Conservation (phyloP, 1,284 basidiomycete genomes). For the Leccinum fallax region DNA sequence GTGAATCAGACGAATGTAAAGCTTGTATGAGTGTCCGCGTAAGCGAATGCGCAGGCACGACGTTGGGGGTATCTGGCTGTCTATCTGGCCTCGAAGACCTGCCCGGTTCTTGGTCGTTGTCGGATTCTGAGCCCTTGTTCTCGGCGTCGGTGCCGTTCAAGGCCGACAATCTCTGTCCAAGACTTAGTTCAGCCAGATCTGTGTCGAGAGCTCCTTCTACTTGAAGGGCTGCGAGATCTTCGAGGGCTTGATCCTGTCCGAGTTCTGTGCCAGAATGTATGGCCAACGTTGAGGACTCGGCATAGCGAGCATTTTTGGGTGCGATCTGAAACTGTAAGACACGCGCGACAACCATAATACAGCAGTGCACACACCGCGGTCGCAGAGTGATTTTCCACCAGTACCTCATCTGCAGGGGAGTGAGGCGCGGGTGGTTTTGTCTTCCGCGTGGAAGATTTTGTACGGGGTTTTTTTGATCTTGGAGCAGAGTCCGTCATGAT, state of each 20-base stretch:
- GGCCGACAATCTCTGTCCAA: conserved; percentile 85
- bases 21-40: conserved; percentile 96
- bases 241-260: conserved; percentile 60
- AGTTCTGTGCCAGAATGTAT: conserved; percentile 65
- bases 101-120: conserved; percentile 46
- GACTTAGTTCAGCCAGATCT: conserved; percentile 85
- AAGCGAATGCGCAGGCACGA: conserved; percentile 84
- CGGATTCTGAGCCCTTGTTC: conserved; percentile 37
- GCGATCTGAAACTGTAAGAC: conserved; percentile 37
- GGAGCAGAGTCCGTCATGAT: conserved; percentile 43
- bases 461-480: conserved; percentile 53
- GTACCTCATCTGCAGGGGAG: conserved; percentile 22
- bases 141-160: conserved; percentile 52
- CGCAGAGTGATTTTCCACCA: conserved; percentile 28
- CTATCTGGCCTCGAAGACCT: conserved; percentile 33
- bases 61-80: conserved; percentile 38
- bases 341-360: not conserved
- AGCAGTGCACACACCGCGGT: conserved; percentile 17
- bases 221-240: conserved; percentile 50
- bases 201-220: conserved; percentile 78
- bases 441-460: conserved; percentile 56
- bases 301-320: conserved; percentile 59
- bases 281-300: conserved; percentile 58
- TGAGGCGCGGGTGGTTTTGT: conserved; percentile 30
- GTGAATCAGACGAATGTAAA: conserved; percentile 91